These are phyloP conservation scores for Colletotrichum caudatum DNA, from an alignment of 2,329 filamentous ascomycete species.

Conservation along the genomic window DNA sequence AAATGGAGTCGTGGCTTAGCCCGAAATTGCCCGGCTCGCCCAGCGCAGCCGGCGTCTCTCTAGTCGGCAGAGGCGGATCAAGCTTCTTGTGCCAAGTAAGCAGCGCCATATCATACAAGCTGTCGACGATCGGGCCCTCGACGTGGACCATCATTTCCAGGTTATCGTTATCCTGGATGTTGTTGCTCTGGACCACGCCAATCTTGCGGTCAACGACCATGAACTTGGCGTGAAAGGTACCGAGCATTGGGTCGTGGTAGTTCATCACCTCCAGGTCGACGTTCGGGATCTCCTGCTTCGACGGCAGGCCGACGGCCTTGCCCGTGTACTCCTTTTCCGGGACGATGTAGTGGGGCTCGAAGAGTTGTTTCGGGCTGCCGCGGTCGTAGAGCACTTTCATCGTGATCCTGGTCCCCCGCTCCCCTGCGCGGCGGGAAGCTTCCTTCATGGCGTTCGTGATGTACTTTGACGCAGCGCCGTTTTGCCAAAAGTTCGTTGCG, in stretches of 20 bases:
- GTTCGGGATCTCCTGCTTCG: conserved; percentile 74
- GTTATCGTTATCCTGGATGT: conserved; percentile 83
- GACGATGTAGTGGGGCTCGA: conserved; percentile 75
- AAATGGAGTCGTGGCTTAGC: background rate
- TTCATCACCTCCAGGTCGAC: conserved; percentile 80
- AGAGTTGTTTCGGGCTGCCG: conserved; percentile 71
- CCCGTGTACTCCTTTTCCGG: conserved; percentile 68
- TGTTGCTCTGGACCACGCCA: conserved; percentile 82
- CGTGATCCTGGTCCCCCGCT: conserved; percentile 67
- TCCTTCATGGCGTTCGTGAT: conserved; percentile 77
- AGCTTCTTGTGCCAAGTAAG: conserved; percentile 77
- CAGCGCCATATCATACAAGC: conserved; percentile 79
- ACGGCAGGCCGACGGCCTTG: conserved; percentile 70
- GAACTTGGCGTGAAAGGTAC: conserved; percentile 83
- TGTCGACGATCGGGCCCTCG: conserved; percentile 82
- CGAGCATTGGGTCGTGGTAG: conserved; percentile 75
- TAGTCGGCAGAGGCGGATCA: conserved; percentile 69
- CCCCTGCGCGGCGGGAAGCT: conserved; percentile 73
- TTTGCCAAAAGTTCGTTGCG: conserved; percentile 81
- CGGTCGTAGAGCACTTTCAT: conserved; percentile 84
- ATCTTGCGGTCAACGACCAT: conserved; percentile 80
- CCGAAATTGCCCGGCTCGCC: background rate
- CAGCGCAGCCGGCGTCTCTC: conserved; percentile 60
- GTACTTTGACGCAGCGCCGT: conserved; percentile 74
- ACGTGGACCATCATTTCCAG: conserved; percentile 84